phyloP scores from a whole-genome alignment of 306 rosid genomes.

The Trifolium dubium region DNA sequence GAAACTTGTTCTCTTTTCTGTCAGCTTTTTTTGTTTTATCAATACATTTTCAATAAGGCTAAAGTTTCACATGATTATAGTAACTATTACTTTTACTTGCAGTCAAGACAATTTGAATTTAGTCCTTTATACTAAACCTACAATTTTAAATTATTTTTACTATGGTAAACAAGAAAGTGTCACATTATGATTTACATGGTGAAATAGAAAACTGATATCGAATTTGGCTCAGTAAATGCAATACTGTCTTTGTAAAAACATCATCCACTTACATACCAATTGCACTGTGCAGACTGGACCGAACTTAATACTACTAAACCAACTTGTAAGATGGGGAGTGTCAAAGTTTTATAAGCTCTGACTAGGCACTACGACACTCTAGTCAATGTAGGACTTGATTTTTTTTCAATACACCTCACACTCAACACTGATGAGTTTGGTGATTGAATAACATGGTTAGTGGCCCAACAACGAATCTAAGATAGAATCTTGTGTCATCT shows the following conservation, averaged over 20 bases:
- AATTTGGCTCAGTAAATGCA: conserved; percentile 13
- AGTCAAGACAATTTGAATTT: neutral
- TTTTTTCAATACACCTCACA: neutral
- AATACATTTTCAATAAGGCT: conserved; percentile 2
- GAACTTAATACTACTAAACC: neutral
- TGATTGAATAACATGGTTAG: neutral
- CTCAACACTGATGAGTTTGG: neutral
- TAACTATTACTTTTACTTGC: conserved; percentile 12
- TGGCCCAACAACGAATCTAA: neutral
- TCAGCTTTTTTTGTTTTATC: too few species aligned
- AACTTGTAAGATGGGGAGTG: neutral
- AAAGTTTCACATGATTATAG: conserved; percentile 17
- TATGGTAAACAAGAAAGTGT: neutral
- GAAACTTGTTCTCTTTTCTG: conserved; percentile 26
- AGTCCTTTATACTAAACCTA: neutral
- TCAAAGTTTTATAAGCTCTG: neutral
- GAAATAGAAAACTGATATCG: neutral
- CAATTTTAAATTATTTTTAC: conserved; percentile 1
- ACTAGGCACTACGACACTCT: neutral
- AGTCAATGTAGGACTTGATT: neutral
- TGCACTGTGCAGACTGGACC: neutral
- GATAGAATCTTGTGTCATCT: neutral
- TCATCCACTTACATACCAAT: neutral
- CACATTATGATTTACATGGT: conserved; percentile 3
- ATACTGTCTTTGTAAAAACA: conserved; percentile 6